Evolutionary conservation across 371 early-diverging fungal species (phyloP).

Genomic region (Mortierella polycephala): DNA sequence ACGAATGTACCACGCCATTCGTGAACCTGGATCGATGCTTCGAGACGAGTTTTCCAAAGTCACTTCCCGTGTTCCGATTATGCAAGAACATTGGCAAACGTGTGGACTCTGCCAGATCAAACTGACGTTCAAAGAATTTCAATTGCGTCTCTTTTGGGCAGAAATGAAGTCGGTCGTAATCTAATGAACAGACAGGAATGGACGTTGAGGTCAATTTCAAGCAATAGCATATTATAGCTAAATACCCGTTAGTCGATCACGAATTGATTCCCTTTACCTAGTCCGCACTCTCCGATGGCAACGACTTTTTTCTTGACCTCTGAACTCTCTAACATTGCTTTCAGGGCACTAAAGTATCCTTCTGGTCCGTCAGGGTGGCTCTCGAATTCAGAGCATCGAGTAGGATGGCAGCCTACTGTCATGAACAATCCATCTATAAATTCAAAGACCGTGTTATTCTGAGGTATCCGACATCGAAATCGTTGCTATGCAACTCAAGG

Average conservation of each 20-base stretch:
- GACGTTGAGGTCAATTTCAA: neutral
- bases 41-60: conserved; percentile 61
- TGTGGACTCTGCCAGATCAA: conserved; percentile 81
- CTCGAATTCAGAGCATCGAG: conserved; percentile 82
- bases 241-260: too few species aligned
- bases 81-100: conserved; percentile 91
- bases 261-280: conserved; percentile 55
- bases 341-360: conserved; percentile 66
- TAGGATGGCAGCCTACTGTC: conserved; percentile 93
- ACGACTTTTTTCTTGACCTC: conserved; percentile 66
- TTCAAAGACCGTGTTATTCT: neutral
- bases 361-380: conserved; percentile 64
- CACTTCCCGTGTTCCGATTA: conserved; percentile 78
- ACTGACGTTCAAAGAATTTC: conserved; percentile 82
- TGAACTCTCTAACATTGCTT: conserved; percentile 56
- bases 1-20: conserved; percentile 96
- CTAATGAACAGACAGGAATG: conserved; percentile 42
- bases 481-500: neutral
- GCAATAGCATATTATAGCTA: neutral
- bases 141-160: conserved; percentile 80
- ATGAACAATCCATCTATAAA: conserved; percentile 62
- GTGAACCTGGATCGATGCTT: conserved; percentile 72
- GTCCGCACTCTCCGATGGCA: conserved; percentile 94
- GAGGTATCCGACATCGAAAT: neutral
- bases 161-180: conserved; percentile 92